A percentile compares a stretch with the other conserved stretches of the same genome.
Conservation (phyloP, 257 asterid genomes). For the Solanum sparsipilum region DNA sequence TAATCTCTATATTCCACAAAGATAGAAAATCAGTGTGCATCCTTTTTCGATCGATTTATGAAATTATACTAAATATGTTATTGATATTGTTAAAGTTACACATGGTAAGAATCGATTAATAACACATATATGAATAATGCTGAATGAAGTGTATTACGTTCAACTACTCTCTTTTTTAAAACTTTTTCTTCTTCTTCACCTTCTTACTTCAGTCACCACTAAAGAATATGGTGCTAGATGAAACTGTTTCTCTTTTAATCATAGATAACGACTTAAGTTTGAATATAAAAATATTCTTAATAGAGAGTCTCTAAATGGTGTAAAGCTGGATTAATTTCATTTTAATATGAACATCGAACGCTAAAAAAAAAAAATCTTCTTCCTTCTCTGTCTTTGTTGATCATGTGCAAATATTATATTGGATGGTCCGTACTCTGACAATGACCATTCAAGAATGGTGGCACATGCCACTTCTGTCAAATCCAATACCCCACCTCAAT, state of each 20-base stretch:
- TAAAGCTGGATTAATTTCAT: accelerated
- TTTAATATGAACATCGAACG: no score
- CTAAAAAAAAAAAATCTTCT: neutral
- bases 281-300: no score
- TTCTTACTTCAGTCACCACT: neutral
- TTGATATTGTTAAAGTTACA: no score
- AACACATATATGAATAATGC: no score
- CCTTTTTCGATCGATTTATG: neutral
- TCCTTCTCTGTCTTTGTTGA: neutral
- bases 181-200: neutral
- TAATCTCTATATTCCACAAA: no score
- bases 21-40: neutral
- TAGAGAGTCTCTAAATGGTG: no score
- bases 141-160: no score
- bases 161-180: no score
- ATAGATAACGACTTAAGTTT: no score
- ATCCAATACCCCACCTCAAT: slow-evolving; percentile 25
- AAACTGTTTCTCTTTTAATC: no score
- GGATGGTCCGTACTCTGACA: slow-evolving; percentile 81
- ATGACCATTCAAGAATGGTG: slow-evolving; percentile 92
- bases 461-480: slow-evolving; percentile 92
- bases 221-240: no score
- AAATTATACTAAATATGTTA: neutral
- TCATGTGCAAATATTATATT: slow-evolving; percentile 6
- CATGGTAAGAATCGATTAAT: no score